These are phyloP conservation scores for Mycena haematopus DNA, from an alignment of 768 basidiomycete genomes.

Conservation along the genomic window DNA sequence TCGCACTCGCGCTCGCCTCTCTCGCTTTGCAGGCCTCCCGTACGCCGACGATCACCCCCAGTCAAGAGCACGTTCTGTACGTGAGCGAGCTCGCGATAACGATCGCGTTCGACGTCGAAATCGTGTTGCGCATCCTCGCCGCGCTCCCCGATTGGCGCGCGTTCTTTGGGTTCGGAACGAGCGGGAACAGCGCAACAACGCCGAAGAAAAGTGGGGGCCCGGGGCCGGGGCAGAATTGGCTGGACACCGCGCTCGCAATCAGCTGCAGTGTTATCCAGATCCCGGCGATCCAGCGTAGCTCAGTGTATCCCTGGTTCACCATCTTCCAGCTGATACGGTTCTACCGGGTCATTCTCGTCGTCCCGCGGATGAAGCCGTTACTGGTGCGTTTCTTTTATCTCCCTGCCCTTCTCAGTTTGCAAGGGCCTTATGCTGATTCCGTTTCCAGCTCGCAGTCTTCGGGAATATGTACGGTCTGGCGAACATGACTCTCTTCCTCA, in stretches of 20 bases:
- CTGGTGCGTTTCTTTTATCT: slow-evolving; percentile 57
- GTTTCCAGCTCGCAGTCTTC: slow-evolving; percentile 77
- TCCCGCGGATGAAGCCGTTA: slow-evolving; percentile 89
- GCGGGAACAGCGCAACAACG: neutral
- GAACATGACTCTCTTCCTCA: slow-evolving; percentile 92
- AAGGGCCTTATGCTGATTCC: neutral
- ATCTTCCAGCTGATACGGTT: slow-evolving; percentile 86
- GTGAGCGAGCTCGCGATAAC: slow-evolving; percentile 80
- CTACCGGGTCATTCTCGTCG: slow-evolving; percentile 89
- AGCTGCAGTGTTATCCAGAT: slow-evolving; percentile 84
- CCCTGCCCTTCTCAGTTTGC: too few relatives aligned
- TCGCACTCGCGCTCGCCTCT: slow-evolving; percentile 73
- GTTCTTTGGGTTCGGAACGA: slow-evolving; percentile 63
- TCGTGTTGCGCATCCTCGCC: slow-evolving; percentile 73
- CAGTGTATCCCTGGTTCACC: slow-evolving; percentile 87
- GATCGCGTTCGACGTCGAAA: slow-evolving; percentile 87
- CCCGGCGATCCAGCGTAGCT: slow-evolving; percentile 69
- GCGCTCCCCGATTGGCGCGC: slow-evolving; percentile 82
- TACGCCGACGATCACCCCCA: slow-evolving; percentile 53
- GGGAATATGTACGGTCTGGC: slow-evolving; percentile 89
- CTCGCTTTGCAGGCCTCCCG: slow-evolving; percentile 77
- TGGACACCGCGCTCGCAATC: slow-evolving; percentile 81
- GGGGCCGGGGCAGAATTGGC: slow-evolving; percentile 56
- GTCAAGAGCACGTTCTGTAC: slow-evolving; percentile 58
- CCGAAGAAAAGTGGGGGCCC: neutral